phyloP scores from a whole-genome alignment of 169 alveolate genomes.

The Plasmodium malariae region DNA sequence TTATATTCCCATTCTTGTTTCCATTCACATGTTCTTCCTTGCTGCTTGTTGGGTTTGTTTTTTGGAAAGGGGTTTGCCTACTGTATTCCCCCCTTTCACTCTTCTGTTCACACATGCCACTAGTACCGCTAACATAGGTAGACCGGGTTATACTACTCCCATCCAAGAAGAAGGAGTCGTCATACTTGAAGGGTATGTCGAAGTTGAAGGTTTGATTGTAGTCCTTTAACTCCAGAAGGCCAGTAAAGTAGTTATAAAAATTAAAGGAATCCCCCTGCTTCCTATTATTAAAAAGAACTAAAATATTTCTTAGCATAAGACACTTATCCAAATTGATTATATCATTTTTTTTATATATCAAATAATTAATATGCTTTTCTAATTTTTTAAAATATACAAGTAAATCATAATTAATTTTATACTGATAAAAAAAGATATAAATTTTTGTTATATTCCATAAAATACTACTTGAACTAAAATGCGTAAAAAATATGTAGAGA shows the following conservation, averaged over 20 bases:
- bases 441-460: constrained; percentile 57
- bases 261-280: neutral
- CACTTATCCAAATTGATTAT: constrained; percentile 25
- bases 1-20: too few relatives aligned
- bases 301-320: constrained; percentile 6
- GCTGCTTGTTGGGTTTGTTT: too few relatives aligned
- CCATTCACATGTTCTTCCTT: too few relatives aligned
- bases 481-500: constrained; percentile 33
- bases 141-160: neutral
- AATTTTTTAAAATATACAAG: constrained; percentile 6
- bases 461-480: constrained; percentile 39
- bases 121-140: too few relatives aligned
- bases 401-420: neutral
- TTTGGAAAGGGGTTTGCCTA: too few relatives aligned
- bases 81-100: too few relatives aligned
- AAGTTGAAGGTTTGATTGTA: neutral
- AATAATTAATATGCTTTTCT: constrained; percentile 3
- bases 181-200: constrained; percentile 39
- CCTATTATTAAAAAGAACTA: neutral
- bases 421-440: constrained; percentile 42
- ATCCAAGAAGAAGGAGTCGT: constrained; percentile 44
- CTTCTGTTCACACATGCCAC: too few relatives aligned
- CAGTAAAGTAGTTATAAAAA: constrained; percentile 7
- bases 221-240: neutral
- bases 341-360: constrained; percentile 16